phyloP scores from a whole-genome alignment of 1,284 basidiomycete genomes.

The Porogramme epimiltina region DNA sequence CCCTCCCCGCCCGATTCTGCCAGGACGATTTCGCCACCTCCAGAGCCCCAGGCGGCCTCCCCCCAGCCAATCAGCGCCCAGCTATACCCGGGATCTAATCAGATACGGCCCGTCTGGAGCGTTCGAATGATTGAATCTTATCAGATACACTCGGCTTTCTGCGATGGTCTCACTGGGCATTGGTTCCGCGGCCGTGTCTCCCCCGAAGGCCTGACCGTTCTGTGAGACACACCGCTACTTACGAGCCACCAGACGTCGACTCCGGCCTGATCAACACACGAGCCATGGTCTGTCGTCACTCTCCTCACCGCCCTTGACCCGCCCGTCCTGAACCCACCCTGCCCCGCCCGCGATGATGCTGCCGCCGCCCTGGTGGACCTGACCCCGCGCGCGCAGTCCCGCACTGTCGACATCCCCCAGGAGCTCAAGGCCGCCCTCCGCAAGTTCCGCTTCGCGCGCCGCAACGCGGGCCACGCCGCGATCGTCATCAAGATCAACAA shows the following conservation, averaged over 20 bases:
- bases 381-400: conserved; percentile 53
- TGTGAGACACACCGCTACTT: no score
- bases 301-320: background rate
- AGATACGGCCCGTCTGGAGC: background rate
- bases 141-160: no score
- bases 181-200: no score
- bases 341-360: background rate
- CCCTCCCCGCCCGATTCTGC: background rate
- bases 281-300: conserved; percentile 7
- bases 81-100: no score
- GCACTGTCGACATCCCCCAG: conserved; percentile 83
- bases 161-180: no score
- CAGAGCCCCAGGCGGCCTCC: no score
- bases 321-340: background rate
- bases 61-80: conserved; percentile 10
- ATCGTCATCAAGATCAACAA: conserved; percentile 90
- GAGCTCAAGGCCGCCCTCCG: conserved; percentile 74
- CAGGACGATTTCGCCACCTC: background rate
- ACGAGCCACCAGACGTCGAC: no score
- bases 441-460: conserved; percentile 82
- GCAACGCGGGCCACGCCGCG: conserved; percentile 70
- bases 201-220: no score
- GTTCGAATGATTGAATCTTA: background rate
- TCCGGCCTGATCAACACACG: background rate
- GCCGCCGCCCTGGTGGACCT: background rate